Evolutionary conservation across 192 early-diverging fungal genomes (phyloP).

Genomic region (Chytriomyces confervae): DNA sequence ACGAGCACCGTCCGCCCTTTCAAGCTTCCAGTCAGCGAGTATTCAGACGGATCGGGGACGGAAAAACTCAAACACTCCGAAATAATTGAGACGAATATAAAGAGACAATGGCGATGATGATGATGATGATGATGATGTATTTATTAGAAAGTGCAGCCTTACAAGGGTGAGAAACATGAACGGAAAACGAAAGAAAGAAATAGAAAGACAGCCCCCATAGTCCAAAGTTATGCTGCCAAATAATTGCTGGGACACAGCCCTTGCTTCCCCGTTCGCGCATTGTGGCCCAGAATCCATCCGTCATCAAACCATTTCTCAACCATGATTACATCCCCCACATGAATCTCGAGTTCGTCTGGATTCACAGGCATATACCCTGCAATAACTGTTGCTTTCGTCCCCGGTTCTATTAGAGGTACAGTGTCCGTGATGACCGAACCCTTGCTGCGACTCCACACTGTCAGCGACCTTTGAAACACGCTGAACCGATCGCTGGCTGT

Average conservation of each 20-base stretch:
- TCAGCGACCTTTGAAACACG: not conserved
- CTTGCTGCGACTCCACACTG: not conserved
- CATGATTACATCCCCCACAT: slow-evolving; percentile 20
- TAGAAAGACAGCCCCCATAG: not conserved
- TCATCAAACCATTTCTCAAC: slow-evolving; percentile 25
- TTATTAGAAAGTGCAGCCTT: too few species aligned
- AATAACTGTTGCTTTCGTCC: not conserved
- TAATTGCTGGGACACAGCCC: slow-evolving; percentile 3
- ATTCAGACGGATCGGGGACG: not conserved
- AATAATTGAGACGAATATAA: too few species aligned
- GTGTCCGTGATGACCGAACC: not conserved
- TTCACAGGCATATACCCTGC: slow-evolving; percentile 1
- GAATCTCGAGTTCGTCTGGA: slow-evolving; percentile 13
- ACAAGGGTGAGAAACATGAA: too few species aligned
- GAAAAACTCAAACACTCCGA: too few species aligned
- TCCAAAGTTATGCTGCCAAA: not conserved
- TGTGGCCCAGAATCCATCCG: not conserved
- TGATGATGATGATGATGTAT: too few species aligned
- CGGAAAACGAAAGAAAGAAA: too few species aligned
- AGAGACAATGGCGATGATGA: too few species aligned
- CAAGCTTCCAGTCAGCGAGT: slow-evolving; percentile 12
- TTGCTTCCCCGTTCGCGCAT: not conserved
- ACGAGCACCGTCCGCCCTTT: not conserved
- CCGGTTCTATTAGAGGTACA: not conserved
- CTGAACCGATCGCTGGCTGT: not conserved